Evolutionary conservation across 768 basidiomycete species (phyloP).

Genomic region (Dioszegia hungarica): DNA sequence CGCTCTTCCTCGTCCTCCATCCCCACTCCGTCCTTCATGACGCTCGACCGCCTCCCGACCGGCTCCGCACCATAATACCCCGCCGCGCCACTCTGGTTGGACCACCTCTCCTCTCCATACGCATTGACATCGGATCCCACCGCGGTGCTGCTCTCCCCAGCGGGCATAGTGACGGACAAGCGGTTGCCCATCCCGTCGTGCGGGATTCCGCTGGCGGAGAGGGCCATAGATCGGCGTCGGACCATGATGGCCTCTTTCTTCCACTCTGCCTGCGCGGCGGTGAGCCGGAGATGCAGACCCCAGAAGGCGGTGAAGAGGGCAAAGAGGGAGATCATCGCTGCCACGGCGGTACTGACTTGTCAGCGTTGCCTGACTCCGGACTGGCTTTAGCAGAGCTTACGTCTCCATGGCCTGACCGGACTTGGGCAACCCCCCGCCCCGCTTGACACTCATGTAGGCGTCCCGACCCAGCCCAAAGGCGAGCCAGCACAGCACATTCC

Average conservation of each 20-base stretch:
- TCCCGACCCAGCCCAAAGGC: conserved; percentile 36
- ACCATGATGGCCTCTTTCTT: conserved; percentile 41
- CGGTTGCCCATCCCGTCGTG: conserved; percentile 1
- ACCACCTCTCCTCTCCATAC: conserved; percentile 5
- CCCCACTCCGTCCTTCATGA: conserved; percentile 1
- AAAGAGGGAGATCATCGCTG: conserved; percentile 36
- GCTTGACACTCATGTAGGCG: conserved; percentile 30
- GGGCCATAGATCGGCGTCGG: conserved; percentile 33
- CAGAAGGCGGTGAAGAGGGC: conserved; percentile 34
- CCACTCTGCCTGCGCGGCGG: conserved; percentile 29
- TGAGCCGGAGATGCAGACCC: conserved; percentile 39
- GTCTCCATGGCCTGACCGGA: conserved; percentile 46
- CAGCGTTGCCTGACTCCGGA: background rate
- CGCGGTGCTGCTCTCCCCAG: background rate
- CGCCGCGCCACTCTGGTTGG: background rate
- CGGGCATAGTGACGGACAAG: conserved; percentile 1
- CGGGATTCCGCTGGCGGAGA: conserved; percentile 8
- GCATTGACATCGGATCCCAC: background rate
- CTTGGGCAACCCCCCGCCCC: conserved; percentile 25
- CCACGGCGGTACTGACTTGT: conserved; percentile 29
- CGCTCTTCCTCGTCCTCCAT: conserved; percentile 20
- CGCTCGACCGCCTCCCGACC: background rate
- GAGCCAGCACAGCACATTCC: conserved; percentile 45
- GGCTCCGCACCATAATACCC: conserved; percentile 1
- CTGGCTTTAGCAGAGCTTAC: conserved; percentile 20